These are phyloP conservation scores for Nelumbo lutea DNA, from an alignment of 164 flowering plant genomes.

Conservation along the genomic window DNA sequence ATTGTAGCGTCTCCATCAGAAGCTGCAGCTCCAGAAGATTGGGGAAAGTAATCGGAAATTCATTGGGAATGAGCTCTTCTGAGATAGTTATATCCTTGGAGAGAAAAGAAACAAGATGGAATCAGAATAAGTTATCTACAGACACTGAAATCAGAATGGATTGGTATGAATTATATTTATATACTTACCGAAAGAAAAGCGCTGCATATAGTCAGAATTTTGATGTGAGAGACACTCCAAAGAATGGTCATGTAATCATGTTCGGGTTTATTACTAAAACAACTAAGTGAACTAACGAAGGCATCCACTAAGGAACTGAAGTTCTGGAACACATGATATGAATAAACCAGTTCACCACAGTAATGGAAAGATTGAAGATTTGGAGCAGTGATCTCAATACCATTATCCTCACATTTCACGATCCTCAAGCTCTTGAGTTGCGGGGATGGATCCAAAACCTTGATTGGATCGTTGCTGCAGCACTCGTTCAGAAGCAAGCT, in stretches of 20 bases:
- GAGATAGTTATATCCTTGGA: neutral
- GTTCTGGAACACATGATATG: neutral
- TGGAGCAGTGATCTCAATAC: constrained; percentile 5
- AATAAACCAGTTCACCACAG: neutral
- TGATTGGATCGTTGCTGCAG: neutral
- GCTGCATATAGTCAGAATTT: constrained; percentile 5
- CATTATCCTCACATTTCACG: neutral
- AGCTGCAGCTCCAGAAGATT: constrained; percentile 15
- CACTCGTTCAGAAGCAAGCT: constrained; percentile 5
- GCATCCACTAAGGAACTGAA: neutral
- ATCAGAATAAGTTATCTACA: neutral
- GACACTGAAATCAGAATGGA: neutral
- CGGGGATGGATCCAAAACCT: constrained; percentile 2
- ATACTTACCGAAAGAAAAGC: neutral
- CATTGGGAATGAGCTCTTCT: neutral
- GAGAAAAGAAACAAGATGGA: neutral
- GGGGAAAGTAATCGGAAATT: constrained; percentile 4
- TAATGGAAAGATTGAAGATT: constrained; percentile 8
- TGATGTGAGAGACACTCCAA: neutral
- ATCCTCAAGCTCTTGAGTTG: constrained; percentile 10
- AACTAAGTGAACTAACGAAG: neutral
- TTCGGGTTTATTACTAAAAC: neutral
- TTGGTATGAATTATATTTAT: neutral
- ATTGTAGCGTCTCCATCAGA: neutral
- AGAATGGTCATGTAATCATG: neutral